Percentiles rank a stretch among this genome's conserved stretches.
Conservation (phyloP, 2,329 filamentous ascomycete genomes). For the Beauveria medogensis region DNA sequence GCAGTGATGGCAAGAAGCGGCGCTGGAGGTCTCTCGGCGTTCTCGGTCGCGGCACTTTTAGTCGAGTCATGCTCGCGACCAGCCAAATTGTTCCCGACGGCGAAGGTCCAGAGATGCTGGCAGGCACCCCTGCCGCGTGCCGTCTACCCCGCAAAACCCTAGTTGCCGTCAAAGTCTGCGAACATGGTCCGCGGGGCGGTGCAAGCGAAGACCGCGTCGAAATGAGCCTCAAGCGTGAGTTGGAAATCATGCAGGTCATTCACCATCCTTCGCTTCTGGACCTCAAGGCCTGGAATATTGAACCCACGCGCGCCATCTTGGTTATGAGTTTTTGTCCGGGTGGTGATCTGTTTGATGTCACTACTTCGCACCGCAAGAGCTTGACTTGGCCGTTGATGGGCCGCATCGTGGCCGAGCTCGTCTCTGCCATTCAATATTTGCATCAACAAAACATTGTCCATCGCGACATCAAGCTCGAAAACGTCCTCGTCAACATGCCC, state of each 20-base stretch:
- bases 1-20: constrained; percentile 60
- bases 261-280: constrained; percentile 86
- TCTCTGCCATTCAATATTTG: constrained; percentile 77
- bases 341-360: constrained; percentile 90
- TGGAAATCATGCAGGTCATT: constrained; percentile 85
- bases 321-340: constrained; percentile 89
- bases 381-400: constrained; percentile 64
- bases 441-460: constrained; percentile 85
- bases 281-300: constrained; percentile 84
- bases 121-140: constrained; percentile 25
- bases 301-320: constrained; percentile 72
- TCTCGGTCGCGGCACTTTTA: constrained; percentile 91
- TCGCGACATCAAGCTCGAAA: constrained; percentile 93
- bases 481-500: constrained; percentile 84
- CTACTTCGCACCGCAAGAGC: constrained; percentile 60
- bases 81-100: constrained; percentile 55
- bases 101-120: constrained; percentile 29
- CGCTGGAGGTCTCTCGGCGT: constrained; percentile 73
- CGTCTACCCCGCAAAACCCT: constrained; percentile 61
- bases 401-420: constrained; percentile 82
- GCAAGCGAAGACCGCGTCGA: constrained; percentile 90
- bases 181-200: constrained; percentile 87
- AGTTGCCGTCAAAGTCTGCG: constrained; percentile 91
- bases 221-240: constrained; percentile 85
- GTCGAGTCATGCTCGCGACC: constrained; percentile 84